phyloP scores from a whole-genome alignment of 1,284 basidiomycete species.

The Meripilus lineatus region DNA sequence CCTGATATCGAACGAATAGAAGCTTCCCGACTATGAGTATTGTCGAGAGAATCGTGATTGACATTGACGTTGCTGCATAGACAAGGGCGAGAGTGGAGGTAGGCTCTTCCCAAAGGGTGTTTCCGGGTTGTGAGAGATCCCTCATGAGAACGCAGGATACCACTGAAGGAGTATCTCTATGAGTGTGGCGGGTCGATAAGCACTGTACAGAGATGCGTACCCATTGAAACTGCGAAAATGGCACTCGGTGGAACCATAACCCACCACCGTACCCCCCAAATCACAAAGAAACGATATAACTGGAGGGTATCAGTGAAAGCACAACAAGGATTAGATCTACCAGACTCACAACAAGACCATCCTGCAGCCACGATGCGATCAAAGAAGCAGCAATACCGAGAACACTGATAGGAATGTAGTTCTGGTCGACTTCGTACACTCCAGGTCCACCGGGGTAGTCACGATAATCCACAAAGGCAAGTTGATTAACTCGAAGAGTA shows the following conservation, averaged over 20 bases:
- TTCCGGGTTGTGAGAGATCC: too few species aligned
- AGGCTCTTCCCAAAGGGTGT: too few species aligned
- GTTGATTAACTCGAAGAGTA: slow-evolving; percentile 18
- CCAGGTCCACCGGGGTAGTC: slow-evolving; percentile 24
- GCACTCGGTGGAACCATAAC: neutral
- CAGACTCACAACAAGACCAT: slow-evolving; percentile 6
- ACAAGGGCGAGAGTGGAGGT: too few species aligned
- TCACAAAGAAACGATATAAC: slow-evolving; percentile 6
- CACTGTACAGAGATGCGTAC: too few species aligned
- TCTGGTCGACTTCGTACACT: slow-evolving; percentile 10
- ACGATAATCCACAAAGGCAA: slow-evolving; percentile 22
- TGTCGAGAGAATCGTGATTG: neutral
- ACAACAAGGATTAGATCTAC: neutral
- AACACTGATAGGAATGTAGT: slow-evolving; percentile 1
- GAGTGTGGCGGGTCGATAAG: too few species aligned
- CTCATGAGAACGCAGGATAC: too few species aligned
- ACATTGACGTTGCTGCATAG: slow-evolving; percentile 1
- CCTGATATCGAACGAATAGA: neutral
- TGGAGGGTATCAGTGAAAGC: neutral
- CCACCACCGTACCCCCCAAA: neutral
- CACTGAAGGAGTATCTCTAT: too few species aligned
- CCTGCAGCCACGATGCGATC: slow-evolving; percentile 6
- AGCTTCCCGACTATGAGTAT: slow-evolving; percentile 3
- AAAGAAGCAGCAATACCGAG: slow-evolving; percentile 2
- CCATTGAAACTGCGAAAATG: neutral